Evolutionary conservation across 768 basidiomycete genomes (phyloP), one percentile per base, ranked within the genome.

Genomic region (Sarcodon aspratus): DNA sequence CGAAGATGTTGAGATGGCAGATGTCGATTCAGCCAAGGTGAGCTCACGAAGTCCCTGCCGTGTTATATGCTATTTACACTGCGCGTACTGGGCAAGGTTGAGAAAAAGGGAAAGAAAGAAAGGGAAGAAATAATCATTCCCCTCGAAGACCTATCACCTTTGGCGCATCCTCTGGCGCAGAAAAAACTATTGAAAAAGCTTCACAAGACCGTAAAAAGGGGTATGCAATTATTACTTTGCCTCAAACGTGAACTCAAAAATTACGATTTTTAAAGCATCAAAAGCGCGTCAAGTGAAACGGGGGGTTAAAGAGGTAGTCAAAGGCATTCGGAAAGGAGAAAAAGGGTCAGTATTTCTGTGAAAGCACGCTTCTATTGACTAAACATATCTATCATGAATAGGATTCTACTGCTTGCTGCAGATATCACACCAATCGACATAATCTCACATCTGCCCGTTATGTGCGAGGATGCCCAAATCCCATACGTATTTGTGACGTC

Each of bases 341-440:
- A 92, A 88, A 72, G 96, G 96, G 91, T 84, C 58, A 52, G 83
- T 70, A 13, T 40, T 38, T 36, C 43, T 44, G 33, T 43, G 33
- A 44, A 36, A 3, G 13, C 3, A 17, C 11, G 13, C 12, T 3
- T 15, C 2, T 27, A 27, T 27, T 27, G 21, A 27, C 5, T 5
- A 27, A 27, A 27, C 21, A 47, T 34, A 15, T 35, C 27, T 13
- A 9, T 18, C 15, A 13, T 8, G 21, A 51, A 1, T 55, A 94
- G 92, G 17, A 70, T 99, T 33, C 78, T 99, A 32, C 69, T 99
- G 50, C 80, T 99, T 51, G 96, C 96, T 4, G 93, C 86, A 36
- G 95, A 98, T 66, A 98, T 98, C 63, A 95, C 89, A 52, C 96
- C 96, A 9, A 85, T 98, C 59, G 96, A 99, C 69, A 96, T 99